Conservation (phyloP, 495 filamentous ascomycete genomes). For the Hypoxylon rickii region DNA sequence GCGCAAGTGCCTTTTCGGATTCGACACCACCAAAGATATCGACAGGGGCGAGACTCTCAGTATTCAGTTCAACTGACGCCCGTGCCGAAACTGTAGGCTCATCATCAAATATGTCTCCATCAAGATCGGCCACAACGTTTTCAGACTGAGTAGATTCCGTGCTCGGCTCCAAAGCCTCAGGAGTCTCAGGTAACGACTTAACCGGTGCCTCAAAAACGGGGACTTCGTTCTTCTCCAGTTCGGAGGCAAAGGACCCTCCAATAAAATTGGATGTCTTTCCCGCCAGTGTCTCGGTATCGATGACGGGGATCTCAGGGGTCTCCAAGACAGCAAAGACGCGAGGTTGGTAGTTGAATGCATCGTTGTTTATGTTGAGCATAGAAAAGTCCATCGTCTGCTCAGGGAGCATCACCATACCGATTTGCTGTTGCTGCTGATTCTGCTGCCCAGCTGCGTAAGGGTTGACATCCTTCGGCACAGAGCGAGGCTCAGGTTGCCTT, state of each 20-base stretch:
- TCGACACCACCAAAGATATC: slow-evolving; percentile 61
- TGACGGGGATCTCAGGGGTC: slow-evolving; percentile 70
- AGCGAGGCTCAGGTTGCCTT: slow-evolving; percentile 46
- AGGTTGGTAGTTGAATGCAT: slow-evolving; percentile 67
- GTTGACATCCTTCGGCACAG: slow-evolving; percentile 66
- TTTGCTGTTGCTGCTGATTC: slow-evolving; percentile 61
- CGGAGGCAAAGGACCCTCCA: slow-evolving; percentile 46
- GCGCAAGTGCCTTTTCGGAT: slow-evolving; percentile 60
- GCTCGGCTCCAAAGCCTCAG: slow-evolving; percentile 39
- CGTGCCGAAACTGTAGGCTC: slow-evolving; percentile 41
- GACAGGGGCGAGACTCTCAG: slow-evolving; percentile 38
- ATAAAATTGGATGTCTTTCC: slow-evolving; percentile 65
- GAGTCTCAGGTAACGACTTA: slow-evolving; percentile 34
- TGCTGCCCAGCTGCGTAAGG: slow-evolving; percentile 55
- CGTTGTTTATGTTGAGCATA: slow-evolving; percentile 57
- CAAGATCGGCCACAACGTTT: slow-evolving; percentile 12
- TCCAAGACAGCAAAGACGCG: slow-evolving; percentile 81
- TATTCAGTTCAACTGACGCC: slow-evolving; percentile 38
- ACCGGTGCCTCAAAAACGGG: slow-evolving; percentile 51
- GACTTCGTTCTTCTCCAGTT: slow-evolving; percentile 55
- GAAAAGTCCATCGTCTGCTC: slow-evolving; percentile 72
- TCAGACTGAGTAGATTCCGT: slow-evolving; percentile 56
- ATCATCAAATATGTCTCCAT: slow-evolving; percentile 47
- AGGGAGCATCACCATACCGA: slow-evolving; percentile 76
- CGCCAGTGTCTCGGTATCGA: slow-evolving; percentile 64